Conservation (phyloP, 1,284 basidiomycete species). For the Anthracocystis panici-leucophaei region DNA sequence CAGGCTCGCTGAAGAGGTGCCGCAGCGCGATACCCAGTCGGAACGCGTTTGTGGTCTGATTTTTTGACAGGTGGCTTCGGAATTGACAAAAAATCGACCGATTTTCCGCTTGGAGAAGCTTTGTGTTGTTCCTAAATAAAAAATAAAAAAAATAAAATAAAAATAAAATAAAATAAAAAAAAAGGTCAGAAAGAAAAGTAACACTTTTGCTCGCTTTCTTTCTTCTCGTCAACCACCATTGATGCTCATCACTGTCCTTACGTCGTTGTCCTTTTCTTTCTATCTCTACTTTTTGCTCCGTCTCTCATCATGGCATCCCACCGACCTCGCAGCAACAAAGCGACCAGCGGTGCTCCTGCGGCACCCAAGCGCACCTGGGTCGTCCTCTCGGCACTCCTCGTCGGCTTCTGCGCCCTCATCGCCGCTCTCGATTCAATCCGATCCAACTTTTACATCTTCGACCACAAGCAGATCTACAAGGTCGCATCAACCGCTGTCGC, state of each 20-base stretch:
- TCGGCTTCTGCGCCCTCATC: slow-evolving; percentile 34
- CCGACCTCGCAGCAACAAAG: slow-evolving; percentile 35
- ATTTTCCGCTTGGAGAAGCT: background rate
- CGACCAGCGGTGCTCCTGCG: slow-evolving; percentile 2
- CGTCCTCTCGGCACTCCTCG: slow-evolving; percentile 28
- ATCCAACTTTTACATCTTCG: slow-evolving; percentile 64
- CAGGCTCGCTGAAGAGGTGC: background rate
- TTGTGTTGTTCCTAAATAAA: background rate
- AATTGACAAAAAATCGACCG: slow-evolving; percentile 7
- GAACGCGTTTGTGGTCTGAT: slow-evolving; percentile 10
- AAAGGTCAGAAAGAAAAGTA: background rate
- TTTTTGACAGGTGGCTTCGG: slow-evolving; percentile 5
- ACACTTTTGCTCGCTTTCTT: background rate
- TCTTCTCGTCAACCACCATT: slow-evolving; percentile 7
- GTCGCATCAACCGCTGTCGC: slow-evolving; percentile 55
- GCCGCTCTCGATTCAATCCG: slow-evolving; percentile 46
- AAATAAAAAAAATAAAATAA: too few relatives aligned
- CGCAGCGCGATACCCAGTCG: background rate
- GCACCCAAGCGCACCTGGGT: slow-evolving; percentile 30
- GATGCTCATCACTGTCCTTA: slow-evolving; percentile 29
- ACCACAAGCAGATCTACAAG: slow-evolving; percentile 55
- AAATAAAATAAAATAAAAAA: too few relatives aligned
- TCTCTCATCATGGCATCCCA: slow-evolving; percentile 29
- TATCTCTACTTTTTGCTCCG: background rate
- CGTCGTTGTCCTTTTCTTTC: background rate